Evolutionary conservation across 106 monocot species (phyloP).

Genomic region (Acanthochlamys bracteata): DNA sequence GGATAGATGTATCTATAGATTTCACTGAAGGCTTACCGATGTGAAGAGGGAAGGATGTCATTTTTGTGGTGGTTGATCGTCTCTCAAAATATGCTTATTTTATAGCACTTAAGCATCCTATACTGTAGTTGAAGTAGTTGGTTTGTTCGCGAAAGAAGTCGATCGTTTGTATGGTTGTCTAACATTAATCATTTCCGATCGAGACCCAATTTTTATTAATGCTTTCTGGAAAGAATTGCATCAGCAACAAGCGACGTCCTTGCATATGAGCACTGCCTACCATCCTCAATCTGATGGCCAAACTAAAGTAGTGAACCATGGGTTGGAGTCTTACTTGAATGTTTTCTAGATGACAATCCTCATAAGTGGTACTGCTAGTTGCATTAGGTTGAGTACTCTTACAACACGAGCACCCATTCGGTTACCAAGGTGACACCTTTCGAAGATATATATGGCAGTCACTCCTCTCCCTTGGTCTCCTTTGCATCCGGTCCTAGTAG

Average conservation of each 20-base stretch:
- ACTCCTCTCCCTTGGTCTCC: not conserved
- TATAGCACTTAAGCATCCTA: not conserved
- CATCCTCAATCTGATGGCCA: not conserved
- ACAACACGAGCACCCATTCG: not conserved
- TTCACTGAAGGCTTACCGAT: not conserved
- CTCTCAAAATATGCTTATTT: conserved; percentile 1
- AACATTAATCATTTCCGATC: not conserved
- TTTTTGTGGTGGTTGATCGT: not conserved
- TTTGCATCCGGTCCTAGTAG: not conserved
- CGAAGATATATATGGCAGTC: not conserved
- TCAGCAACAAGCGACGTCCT: not conserved
- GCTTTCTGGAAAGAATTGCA: not conserved
- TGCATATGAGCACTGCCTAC: not conserved
- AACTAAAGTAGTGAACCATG: not conserved
- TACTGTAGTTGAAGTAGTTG: not conserved
- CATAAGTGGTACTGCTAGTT: not conserved
- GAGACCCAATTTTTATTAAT: not conserved
- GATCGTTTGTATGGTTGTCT: not conserved
- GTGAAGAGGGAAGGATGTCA: not conserved
- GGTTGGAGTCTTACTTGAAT: not conserved
- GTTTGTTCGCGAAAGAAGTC: not conserved
- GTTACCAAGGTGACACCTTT: not conserved
- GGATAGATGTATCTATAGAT: conserved; percentile 4
- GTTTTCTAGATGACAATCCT: not conserved
- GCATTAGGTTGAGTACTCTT: not conserved